Base-by-base conservation (phyloP, 2,329 filamentous ascomycete species). In the Graphium sp. region DNA sequence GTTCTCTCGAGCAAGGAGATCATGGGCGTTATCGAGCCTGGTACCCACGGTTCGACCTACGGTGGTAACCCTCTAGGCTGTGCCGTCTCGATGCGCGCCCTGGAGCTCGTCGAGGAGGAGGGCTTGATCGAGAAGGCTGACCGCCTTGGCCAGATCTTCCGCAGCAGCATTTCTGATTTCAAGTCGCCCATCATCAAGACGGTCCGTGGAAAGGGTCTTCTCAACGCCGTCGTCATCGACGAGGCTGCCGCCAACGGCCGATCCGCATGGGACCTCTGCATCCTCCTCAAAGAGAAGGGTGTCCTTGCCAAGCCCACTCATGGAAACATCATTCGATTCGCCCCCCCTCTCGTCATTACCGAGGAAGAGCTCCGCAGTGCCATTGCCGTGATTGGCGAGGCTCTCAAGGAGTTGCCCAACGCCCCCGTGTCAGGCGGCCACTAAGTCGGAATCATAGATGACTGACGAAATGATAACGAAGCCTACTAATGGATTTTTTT, bases 1-100 rank as follows among this genome's bases (percentile, higher is more conserved):
- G 85, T 98, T 27, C 65, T 98, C 29, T 77, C 79, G 36, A 74
- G 74, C 43, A 84, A 78, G 56, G 85, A 94, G 32, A 65, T 95
- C 37, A 94, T 98, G 85, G 68, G 94, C 39, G 89, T 87, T 7
- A 66, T 98, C 37, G 89, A 98, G 62, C 82, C 89, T 16, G 89
- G 89, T 34, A 95, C 89, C 16, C 89, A 98, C 55, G 89, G 89
- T 27, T 93, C 83, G 23, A 98, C 89, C n/a, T 98, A 95, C 47
- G 89, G 89, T 35, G 89, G 89, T 28, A 98, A 98, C 56, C 89
- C 89, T 12, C 65, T 98, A 9, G 89, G 85, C 15, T 95, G 84
- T 42, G 89, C 89, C 22, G 82, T 98, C 18, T 91, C 87, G 15
- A 93, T 98, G 47, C 80, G 85, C 37, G 89, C 89, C 13, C 66